Evolutionary conservation across 169 alveolate genomes (phyloP).

Genomic region (Plasmodium falciparum): DNA sequence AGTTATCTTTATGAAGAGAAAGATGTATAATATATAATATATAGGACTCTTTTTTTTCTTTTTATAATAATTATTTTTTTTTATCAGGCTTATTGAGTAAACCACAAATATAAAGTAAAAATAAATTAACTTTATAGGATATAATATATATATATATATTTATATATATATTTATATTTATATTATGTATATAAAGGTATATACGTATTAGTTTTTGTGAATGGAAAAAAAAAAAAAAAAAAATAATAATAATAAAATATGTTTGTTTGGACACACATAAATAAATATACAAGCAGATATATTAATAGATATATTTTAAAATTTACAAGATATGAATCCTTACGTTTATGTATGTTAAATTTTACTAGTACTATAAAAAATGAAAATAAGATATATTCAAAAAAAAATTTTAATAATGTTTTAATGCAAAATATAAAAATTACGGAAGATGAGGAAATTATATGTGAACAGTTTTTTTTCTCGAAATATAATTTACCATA

Average conservation of each 20-base stretch:
- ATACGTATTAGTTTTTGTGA: not conserved
- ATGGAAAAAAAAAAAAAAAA: not conserved
- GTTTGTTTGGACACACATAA: slow-evolving; percentile 30
- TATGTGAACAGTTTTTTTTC: slow-evolving; percentile 31
- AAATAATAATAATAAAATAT: slow-evolving; percentile 16
- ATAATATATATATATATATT: no score
- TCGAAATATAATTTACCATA: slow-evolving; percentile 59
- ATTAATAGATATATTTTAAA: not conserved
- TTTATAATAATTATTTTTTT: no score
- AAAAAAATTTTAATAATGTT: slow-evolving; percentile 59
- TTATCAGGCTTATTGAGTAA: no score
- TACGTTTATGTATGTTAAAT: slow-evolving; percentile 12
- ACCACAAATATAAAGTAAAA: no score
- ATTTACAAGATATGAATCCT: not conserved
- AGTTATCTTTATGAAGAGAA: no score
- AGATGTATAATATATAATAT: no score
- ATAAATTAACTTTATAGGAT: no score
- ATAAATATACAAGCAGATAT: slow-evolving; percentile 16
- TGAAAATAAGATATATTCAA: slow-evolving; percentile 42
- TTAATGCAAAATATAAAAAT: slow-evolving; percentile 62
- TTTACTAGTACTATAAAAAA: slow-evolving; percentile 18
- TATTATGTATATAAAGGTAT: no score
- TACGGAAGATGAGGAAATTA: slow-evolving; percentile 41
- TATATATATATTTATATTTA: no score
- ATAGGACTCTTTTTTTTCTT: no score